phyloP scores from a whole-genome alignment of 148 eudicot species.

The Fagopyrum esculentum region DNA sequence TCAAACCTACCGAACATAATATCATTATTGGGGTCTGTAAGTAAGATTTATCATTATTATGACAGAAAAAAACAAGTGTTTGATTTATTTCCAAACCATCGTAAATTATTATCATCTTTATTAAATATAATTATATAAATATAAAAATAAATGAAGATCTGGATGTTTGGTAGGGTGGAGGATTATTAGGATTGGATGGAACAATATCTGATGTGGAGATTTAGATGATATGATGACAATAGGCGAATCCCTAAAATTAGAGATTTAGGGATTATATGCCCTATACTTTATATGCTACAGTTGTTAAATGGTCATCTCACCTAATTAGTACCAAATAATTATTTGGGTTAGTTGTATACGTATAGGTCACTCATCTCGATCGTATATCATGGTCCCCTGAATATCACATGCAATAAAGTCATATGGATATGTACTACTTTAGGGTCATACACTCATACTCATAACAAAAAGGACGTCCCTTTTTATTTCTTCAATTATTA shows the following conservation, averaged over 20 bases:
- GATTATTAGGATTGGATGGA: background rate
- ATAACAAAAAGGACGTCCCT: too few relatives aligned
- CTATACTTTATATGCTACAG: constrained; percentile 4
- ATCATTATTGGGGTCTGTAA: too few relatives aligned
- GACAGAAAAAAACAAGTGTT: background rate
- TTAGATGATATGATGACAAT: background rate
- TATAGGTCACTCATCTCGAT: background rate
- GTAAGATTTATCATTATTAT: too few relatives aligned
- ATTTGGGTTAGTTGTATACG: background rate
- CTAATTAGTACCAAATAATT: background rate
- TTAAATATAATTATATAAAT: background rate
- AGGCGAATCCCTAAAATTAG: background rate
- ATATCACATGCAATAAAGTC: background rate
- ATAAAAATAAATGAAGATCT: background rate
- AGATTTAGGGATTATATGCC: background rate
- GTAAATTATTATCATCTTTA: background rate
- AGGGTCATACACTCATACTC: background rate
- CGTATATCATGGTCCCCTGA: background rate
- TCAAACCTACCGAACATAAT: too few relatives aligned
- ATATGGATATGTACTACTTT: background rate
- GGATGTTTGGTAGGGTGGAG: background rate
- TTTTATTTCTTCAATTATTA: too few relatives aligned
- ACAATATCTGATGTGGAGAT: background rate
- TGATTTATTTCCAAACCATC: background rate
- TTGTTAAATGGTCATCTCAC: background rate